Evolutionary conservation across 805 yeast species (phyloP).

Genomic region (Candida anglica): DNA sequence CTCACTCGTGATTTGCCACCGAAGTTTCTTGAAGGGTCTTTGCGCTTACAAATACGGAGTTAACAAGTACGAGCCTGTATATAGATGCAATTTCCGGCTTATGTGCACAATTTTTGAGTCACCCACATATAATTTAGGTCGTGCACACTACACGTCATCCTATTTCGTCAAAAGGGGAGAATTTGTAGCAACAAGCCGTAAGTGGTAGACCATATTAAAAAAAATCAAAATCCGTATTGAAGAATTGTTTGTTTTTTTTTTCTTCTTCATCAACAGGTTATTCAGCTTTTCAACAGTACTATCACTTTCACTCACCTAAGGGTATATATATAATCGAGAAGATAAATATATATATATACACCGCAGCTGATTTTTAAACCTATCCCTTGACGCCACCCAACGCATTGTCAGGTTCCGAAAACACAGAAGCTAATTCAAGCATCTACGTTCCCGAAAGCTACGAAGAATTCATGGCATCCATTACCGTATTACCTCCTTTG

Average conservation of each 20-base stretch:
- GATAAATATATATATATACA: too few species aligned
- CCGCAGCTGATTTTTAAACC: too few species aligned
- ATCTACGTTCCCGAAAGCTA: too few species aligned
- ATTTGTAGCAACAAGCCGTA: too few species aligned
- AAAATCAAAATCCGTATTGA: too few species aligned
- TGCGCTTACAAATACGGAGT: constrained; percentile 5
- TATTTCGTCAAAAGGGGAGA: background rate
- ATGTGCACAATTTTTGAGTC: constrained; percentile 1
- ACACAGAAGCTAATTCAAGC: background rate
- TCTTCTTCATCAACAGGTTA: too few species aligned
- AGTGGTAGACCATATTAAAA: too few species aligned
- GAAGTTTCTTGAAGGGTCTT: constrained; percentile 3
- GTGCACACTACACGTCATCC: background rate
- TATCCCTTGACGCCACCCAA: background rate
- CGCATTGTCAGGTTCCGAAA: background rate
- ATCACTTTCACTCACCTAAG: too few species aligned
- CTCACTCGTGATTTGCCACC: constrained; percentile 7
- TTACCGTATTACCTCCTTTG: constrained; percentile 46
- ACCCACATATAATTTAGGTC: background rate
- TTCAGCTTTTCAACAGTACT: too few species aligned
- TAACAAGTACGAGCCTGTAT: constrained; percentile 1
- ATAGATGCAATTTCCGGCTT: background rate
- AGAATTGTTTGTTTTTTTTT: too few species aligned
- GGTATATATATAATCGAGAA: too few species aligned
- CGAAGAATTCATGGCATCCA: constrained; percentile 49